These are phyloP conservation scores for Oxytropis ochrocephala DNA, from an alignment of 306 rosid genomes.

Conservation along the genomic window DNA sequence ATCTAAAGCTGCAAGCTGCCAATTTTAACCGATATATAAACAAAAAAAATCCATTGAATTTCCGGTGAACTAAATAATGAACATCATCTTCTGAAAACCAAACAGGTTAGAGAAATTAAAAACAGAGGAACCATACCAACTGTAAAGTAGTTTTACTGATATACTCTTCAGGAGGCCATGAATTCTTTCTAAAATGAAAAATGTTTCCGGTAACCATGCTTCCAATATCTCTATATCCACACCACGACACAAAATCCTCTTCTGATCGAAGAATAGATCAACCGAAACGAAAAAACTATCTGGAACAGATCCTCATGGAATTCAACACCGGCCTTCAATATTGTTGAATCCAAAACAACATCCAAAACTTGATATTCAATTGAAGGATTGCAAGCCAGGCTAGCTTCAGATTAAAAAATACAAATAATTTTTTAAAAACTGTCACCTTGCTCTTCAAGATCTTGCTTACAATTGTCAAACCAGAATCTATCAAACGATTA, in stretches of 20 bases:
- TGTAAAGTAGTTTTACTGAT: constrained; percentile 68
- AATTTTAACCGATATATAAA: background rate
- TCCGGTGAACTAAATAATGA: constrained; percentile 8
- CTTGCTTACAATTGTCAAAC: constrained; percentile 5
- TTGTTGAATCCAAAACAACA: constrained; percentile 4
- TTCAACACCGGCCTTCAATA: background rate
- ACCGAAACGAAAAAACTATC: background rate
- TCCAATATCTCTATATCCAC: constrained; percentile 11
- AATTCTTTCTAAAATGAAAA: constrained; percentile 79
- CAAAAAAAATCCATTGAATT: background rate
- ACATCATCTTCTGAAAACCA: constrained; percentile 9
- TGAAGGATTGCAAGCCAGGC: background rate
- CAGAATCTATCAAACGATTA: background rate
- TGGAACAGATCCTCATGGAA: background rate
- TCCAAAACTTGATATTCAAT: background rate
- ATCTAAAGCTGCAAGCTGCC: background rate
- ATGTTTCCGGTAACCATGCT: constrained; percentile 65
- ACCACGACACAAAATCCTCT: background rate
- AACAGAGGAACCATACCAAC: constrained; percentile 39
- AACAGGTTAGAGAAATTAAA: background rate
- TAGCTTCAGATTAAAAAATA: background rate
- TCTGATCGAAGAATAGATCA: background rate
- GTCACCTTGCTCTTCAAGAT: background rate
- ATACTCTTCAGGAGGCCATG: constrained; percentile 96
- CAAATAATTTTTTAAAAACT: background rate